These are phyloP conservation scores for Cryomyces minteri DNA, from an alignment of 495 filamentous ascomycete genomes.

Conservation along the genomic window DNA sequence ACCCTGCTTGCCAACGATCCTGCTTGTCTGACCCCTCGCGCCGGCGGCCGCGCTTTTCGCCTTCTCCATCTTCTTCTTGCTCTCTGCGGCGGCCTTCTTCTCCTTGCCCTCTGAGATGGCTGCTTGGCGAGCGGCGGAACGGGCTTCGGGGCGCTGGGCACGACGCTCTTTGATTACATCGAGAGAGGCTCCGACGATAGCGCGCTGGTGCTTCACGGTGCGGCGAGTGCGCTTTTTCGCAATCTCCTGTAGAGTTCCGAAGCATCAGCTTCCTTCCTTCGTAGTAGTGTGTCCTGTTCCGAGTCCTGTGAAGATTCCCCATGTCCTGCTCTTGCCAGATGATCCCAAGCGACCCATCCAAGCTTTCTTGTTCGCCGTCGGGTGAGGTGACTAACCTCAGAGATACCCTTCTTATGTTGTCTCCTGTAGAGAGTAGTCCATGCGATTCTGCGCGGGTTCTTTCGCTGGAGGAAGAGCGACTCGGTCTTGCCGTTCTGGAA, in stretches of 20 bases:
- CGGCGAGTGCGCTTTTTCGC: conserved; percentile 99
- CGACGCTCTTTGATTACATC: conserved; percentile 99
- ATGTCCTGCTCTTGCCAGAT: too few species aligned
- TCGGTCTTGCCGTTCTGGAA: conserved; percentile 99
- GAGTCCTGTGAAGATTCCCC: too few species aligned
- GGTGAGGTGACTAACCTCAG: conserved; percentile 58
- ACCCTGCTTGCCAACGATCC: conserved; percentile 89
- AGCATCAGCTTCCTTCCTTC: neutral
- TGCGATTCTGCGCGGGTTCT: conserved; percentile 97
- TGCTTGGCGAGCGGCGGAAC: conserved; percentile 69
- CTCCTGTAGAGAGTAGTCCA: conserved; percentile 97
- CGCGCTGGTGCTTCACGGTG: conserved; percentile 95
- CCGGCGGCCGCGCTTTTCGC: conserved; percentile 68
- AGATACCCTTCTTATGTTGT: conserved; percentile 99
- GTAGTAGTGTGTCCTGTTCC: neutral
- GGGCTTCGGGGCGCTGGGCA: conserved; percentile 79
- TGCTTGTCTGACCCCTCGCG: conserved; percentile 54
- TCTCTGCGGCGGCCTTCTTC: conserved; percentile 74
- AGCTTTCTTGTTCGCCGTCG: too few species aligned
- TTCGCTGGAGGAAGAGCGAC: conserved; percentile 98
- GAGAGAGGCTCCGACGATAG: conserved; percentile 96
- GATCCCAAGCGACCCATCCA: too few species aligned
- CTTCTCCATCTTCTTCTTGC: conserved; percentile 98
- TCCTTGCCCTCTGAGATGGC: conserved; percentile 96
- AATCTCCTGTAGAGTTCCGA: conserved; percentile 51